Evolutionary conservation across 495 filamentous ascomycete species (phyloP), one percentile per base, ranked within the genome.

Genomic region (Thermochaetoides thermophila): DNA sequence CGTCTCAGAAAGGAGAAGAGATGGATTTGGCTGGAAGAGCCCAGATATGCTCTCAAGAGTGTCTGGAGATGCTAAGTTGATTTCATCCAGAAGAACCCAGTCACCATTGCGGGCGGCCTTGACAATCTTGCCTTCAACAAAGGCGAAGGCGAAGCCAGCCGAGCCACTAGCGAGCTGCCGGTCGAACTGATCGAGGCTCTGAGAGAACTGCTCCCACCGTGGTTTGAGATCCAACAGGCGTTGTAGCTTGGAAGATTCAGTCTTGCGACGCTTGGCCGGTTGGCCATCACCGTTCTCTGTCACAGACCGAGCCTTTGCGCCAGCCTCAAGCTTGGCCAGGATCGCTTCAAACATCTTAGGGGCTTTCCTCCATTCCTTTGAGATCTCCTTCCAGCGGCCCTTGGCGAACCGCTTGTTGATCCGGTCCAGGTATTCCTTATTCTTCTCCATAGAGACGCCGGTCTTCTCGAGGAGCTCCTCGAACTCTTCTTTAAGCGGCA

Each of bases 11-110:
- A 99, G 69, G 9, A 95, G 60, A 23, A 99, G 73, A 10, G 81
- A 93, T 2, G 85, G 84, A 0, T 64, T 74, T 27, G 74, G 68
- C 35, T 77, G 69, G 26, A 99, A 64, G 10, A 99, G 64, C 53
- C 85, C 85, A 14, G 83, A 78, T 31, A 99, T 80, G 39, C 84
- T 84, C 49, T 96, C 91, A 7, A 99, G 57, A 0, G 89, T 95
- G 44, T 99, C 91, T 3, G 87, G 76, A 0, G 87, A 81, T 4
- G 91, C 89, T 29, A 99, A 64, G 46, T 99, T 99, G 45, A 99
- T 91, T 55, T 99, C 91, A 52, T 99, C 91, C 3, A 55, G 40
- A 8, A 99, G 63, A 11, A 99, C 81, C 91, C 91, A 99, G 49
- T 94, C 84, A 4, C 91, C 91, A 53, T 93, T 94, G 30, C 86